A percentile compares a stretch with the other conserved stretches of the same genome.
These are phyloP conservation scores for Rhynchospora pubera DNA, from an alignment of 176 grass and related monocot genomes.

Conservation along the genomic window DNA sequence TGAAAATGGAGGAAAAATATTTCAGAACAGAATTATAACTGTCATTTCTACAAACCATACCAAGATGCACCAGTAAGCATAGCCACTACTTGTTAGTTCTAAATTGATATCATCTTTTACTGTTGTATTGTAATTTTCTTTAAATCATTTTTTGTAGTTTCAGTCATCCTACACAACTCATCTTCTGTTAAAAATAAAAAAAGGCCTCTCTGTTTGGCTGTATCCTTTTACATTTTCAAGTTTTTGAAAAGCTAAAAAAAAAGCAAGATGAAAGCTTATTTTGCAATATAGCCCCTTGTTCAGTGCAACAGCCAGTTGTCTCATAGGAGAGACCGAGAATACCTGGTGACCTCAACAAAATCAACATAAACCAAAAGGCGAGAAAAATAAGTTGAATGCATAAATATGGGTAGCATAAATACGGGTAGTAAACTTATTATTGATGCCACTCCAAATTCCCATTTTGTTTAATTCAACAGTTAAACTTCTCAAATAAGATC, in stretches of 20 bases:
- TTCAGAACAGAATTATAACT: not conserved
- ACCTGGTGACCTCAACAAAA: not conserved
- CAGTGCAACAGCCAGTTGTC: not conserved
- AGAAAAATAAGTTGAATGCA: not conserved
- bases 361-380: not conserved
- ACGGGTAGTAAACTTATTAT: not conserved
- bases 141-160: not conserved
- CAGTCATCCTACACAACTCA: not conserved
- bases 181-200: not conserved
- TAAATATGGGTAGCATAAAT: not conserved
- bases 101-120: not conserved
- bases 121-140: not conserved
- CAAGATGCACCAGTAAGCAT: not conserved
- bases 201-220: not conserved
- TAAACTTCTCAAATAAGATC: not conserved
- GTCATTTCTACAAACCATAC: not conserved
- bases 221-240: not conserved
- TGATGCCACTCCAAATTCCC: not conserved
- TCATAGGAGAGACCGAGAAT: not conserved
- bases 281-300: not conserved
- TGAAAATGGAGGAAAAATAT: conserved; percentile 27
- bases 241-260: not conserved
- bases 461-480: not conserved
- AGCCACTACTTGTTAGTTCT: not conserved
- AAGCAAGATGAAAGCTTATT: not conserved